Evolutionary conservation across 495 filamentous ascomycete genomes (phyloP).

Genomic region (Darksidea phi): DNA sequence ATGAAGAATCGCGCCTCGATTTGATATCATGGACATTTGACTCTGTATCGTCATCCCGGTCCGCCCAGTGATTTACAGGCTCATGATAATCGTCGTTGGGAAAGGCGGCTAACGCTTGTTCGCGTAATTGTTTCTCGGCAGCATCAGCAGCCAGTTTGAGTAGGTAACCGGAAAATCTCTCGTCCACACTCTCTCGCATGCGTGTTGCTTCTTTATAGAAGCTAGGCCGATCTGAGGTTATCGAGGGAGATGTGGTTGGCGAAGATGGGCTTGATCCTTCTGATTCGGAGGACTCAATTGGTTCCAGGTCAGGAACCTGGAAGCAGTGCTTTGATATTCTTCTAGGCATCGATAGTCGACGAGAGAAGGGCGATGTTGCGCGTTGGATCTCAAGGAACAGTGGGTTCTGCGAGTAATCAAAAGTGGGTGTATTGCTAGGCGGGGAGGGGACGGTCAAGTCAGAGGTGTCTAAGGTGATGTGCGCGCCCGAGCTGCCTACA

Average conservation of each 20-base stretch:
- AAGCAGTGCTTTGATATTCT: constrained; percentile 53
- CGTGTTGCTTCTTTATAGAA: constrained; percentile 46
- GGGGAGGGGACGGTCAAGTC: constrained; percentile 19
- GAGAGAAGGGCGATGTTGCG: constrained; percentile 33
- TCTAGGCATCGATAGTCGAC: constrained; percentile 45
- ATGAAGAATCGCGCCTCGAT: constrained; percentile 33
- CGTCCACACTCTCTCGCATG: constrained; percentile 63
- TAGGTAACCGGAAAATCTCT: constrained; percentile 69
- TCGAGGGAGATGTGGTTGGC: constrained; percentile 51
- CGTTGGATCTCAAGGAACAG: constrained; percentile 29
- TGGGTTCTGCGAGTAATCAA: constrained; percentile 20
- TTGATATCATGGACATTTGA: constrained; percentile 36
- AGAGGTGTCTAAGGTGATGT: constrained; percentile 19
- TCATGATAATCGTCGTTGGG: constrained; percentile 65
- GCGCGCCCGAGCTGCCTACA: constrained; percentile 17
- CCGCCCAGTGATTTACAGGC: constrained; percentile 61
- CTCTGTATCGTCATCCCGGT: constrained; percentile 50
- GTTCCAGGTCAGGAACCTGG: constrained; percentile 54
- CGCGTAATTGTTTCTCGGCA: constrained; percentile 69
- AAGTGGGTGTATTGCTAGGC: constrained; percentile 29
- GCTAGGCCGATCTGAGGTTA: constrained; percentile 43
- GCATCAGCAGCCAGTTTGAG: constrained; percentile 72
- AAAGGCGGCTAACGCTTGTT: constrained; percentile 68
- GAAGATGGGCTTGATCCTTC: constrained; percentile 50
- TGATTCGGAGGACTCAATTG: constrained; percentile 57